These are phyloP conservation scores for Phytophthora pistaciae DNA, from an alignment of 352 stramenopile species.

Conservation along the genomic window DNA sequence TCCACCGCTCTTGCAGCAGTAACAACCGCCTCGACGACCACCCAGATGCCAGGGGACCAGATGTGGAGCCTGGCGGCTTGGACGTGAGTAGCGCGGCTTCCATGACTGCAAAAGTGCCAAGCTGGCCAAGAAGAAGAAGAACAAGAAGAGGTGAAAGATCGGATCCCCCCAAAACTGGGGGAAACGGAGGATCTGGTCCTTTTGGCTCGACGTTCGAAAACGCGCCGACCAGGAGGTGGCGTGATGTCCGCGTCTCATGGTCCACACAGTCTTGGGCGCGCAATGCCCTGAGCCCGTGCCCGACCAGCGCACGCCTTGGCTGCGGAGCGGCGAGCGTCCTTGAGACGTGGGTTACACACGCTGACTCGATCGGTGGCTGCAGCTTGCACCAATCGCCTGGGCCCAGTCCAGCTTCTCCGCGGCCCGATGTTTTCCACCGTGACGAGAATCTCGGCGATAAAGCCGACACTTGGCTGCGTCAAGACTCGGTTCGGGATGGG, in stretches of 20 bases:
- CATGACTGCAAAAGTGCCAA: constrained; percentile 16
- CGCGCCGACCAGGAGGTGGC: not conserved
- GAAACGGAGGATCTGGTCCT: not conserved
- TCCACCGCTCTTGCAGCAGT: not conserved
- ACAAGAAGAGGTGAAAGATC: no score
- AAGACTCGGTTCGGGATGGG: constrained; percentile 34
- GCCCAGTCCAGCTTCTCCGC: constrained; percentile 7
- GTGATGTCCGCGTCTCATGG: not conserved
- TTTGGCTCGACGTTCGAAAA: not conserved
- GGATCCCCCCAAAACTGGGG: not conserved
- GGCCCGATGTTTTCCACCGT: constrained; percentile 35
- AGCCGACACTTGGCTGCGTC: constrained; percentile 25
- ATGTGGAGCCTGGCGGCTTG: not conserved
- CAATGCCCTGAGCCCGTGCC: not conserved
- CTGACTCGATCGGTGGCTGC: constrained; percentile 28
- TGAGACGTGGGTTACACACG: constrained; percentile 27
- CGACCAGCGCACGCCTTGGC: constrained; percentile 5
- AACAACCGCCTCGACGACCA: constrained; percentile 18
- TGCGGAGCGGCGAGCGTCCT: not conserved
- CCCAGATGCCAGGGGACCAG: constrained; percentile 10
- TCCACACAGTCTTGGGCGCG: not conserved
- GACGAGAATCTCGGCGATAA: constrained; percentile 19
- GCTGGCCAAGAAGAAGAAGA: constrained; percentile 4
- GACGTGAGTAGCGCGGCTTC: constrained; percentile 19
- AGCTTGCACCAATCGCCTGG: constrained; percentile 17